Evolutionary conservation across 148 eudicot genomes (phyloP).

Genomic region (Selenicereus undatus): DNA sequence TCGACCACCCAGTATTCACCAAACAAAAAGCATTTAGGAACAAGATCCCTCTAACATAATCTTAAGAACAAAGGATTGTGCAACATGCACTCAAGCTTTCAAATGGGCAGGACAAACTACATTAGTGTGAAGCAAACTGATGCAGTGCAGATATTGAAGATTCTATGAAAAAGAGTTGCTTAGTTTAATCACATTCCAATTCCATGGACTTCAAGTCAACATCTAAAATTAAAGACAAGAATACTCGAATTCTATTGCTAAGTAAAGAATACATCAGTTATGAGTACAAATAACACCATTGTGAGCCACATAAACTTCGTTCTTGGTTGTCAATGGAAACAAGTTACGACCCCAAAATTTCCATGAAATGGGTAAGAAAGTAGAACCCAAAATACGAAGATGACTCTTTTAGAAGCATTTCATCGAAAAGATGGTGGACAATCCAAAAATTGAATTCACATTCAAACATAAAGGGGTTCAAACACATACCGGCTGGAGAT

Average conservation of each 20-base stretch:
- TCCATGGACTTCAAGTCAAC: neutral
- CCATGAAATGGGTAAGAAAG: neutral
- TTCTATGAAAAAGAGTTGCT: neutral
- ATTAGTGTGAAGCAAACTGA: neutral
- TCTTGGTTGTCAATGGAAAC: neutral
- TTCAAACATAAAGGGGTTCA: neutral
- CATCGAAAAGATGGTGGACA: conserved; percentile 5
- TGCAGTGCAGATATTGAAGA: neutral
- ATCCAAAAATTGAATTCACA: neutral
- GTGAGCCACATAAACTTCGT: neutral
- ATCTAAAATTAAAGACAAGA: neutral
- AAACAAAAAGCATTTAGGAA: too few relatives aligned
- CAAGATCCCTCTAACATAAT: too few relatives aligned
- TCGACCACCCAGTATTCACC: too few relatives aligned
- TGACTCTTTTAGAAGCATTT: neutral
- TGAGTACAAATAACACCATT: neutral
- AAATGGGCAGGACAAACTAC: too few relatives aligned
- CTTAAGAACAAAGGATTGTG: too few relatives aligned
- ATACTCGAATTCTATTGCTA: too few relatives aligned
- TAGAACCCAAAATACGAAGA: neutral
- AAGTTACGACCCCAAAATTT: neutral
- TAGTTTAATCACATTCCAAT: neutral
- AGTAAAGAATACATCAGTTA: neutral
- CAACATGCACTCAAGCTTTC: too few relatives aligned
- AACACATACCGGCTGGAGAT: conserved; percentile 20